Base-by-base conservation (phyloP, 2,329 filamentous ascomycete species). In the Diatrype stigma region DNA sequence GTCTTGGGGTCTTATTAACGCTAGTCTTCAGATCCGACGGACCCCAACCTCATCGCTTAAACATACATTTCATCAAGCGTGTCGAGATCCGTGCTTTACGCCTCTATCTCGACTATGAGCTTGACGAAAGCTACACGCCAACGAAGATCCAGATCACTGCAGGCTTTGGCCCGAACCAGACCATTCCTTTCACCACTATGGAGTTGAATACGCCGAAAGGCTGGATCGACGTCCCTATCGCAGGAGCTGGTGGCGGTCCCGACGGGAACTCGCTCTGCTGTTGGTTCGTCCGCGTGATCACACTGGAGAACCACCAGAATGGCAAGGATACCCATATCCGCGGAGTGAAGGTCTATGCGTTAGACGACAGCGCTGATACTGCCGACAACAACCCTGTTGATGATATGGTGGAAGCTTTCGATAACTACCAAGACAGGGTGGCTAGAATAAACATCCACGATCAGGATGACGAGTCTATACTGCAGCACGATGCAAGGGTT, bases 321-420 rank as follows among this genome's bases (percentile, higher is more conserved):
- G 94, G 94, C 57, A 99, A 99, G 69, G 94, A 99, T 67, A 99
- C 94, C n/a, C 94, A 99, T 75, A 80, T 99, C 22, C 81, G 94
- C 16, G 93, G 91, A 2, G 81, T 99, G 68, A 95, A 96, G 73
- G 87, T 97, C 10, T 99, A 83, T 58, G 81, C 81, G 1, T 71
- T 81, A 26, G 79, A 81, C 53, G 71, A 74, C 12, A 71, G 70
- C 16, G 71, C 67, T 3, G 67, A 70, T 14, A 72, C 68, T 3
- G 65, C 67, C 2, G 66, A 71, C 38, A 66, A 67, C 46, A 72
- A 68, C 22, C 63, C 67, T 0, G 51, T 70, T 8, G 65, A 68
- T 19, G 68, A 70, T n/a, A 63, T 69, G 46, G 60, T 62, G 1
- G 60, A 60, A 17, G 60, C 60, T 37, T 63, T 67, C 19, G 65